These are phyloP conservation scores for Capsella rubella DNA, from an alignment of 441 rosid genomes.

Conservation along the genomic window DNA sequence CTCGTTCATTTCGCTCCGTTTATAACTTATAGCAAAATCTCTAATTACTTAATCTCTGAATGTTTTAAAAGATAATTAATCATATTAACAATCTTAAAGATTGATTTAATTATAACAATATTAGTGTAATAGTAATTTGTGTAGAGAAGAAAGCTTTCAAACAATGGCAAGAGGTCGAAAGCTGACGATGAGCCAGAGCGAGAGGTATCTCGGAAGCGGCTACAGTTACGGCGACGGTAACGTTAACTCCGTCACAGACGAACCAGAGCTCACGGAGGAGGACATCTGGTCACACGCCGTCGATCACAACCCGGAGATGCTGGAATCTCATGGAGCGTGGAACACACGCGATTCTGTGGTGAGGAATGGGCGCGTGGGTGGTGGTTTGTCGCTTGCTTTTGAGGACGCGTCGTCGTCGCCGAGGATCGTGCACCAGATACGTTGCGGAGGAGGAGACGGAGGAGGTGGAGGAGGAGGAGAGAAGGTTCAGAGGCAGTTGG, in stretches of 20 bases:
- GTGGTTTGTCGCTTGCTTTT: slow-evolving; percentile 77
- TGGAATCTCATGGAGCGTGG: slow-evolving; percentile 49
- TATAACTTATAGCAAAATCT: slow-evolving; percentile 49
- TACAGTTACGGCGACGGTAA: slow-evolving; percentile 51
- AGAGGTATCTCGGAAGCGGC: slow-evolving; percentile 69
- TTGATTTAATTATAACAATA: slow-evolving; percentile 1
- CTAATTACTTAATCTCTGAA: slow-evolving; percentile 25
- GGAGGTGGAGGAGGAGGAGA: slow-evolving; percentile 29
- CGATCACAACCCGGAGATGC: slow-evolving; percentile 42
- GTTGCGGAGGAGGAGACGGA: slow-evolving; percentile 51
- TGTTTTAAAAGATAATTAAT: neutral
- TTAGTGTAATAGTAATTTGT: neutral
- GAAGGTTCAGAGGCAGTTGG: slow-evolving; percentile 53
- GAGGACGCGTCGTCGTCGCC: slow-evolving; percentile 59
- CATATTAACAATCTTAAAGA: neutral
- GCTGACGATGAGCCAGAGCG: slow-evolving; percentile 75
- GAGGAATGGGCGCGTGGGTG: slow-evolving; percentile 50
- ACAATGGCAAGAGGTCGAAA: slow-evolving; percentile 86
- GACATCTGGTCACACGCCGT: slow-evolving; percentile 86
- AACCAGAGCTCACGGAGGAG: slow-evolving; percentile 77
- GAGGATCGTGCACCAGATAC: slow-evolving; percentile 78
- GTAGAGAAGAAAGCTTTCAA: neutral
- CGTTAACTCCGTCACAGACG: slow-evolving; percentile 48
- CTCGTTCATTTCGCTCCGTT: slow-evolving; percentile 34
- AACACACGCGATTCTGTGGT: slow-evolving; percentile 42